A percentile compares a stretch with the other conserved stretches of the same genome.
Conservation (phyloP, 306 rosid species). For the Medicago ruthenica region DNA sequence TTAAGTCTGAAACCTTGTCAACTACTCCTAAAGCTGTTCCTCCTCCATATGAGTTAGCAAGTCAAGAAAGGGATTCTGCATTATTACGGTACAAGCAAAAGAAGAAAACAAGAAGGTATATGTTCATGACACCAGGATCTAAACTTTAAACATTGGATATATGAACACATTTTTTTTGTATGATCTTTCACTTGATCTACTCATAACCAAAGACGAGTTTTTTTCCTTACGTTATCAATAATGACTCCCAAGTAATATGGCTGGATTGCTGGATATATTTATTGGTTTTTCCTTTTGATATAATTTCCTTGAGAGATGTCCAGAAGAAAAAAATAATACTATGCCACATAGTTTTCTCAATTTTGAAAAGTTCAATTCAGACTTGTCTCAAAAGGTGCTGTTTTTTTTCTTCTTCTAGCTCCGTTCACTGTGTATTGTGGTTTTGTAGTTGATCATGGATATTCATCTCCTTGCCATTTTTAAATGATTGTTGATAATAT, state of each 20-base stretch:
- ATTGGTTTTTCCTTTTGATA: neutral
- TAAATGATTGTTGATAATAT: neutral
- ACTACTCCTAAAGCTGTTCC: constrained; percentile 50
- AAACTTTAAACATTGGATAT: neutral
- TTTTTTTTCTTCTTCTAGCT: neutral
- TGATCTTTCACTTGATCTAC: neutral
- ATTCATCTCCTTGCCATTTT: neutral
- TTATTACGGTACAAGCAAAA: constrained; percentile 87
- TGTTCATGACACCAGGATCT: neutral
- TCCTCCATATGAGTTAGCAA: constrained; percentile 57
- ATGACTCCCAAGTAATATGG: neutral
- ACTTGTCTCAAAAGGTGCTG: no score
- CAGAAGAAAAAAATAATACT: no score
- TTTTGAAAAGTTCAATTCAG: no score
- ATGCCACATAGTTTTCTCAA: neutral
- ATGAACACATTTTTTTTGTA: neutral
- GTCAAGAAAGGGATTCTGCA: constrained; percentile 82
- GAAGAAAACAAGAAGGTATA: constrained; percentile 88
- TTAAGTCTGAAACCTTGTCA: constrained; percentile 43
- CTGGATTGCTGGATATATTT: neutral
- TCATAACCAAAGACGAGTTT: neutral
- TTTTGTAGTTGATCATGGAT: neutral
- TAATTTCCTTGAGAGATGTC: neutral
- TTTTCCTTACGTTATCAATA: no score
- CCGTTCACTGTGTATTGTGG: neutral